phyloP scores from a whole-genome alignment of 2,329 filamentous ascomycete species.

The Colletotrichum liaoningense region DNA sequence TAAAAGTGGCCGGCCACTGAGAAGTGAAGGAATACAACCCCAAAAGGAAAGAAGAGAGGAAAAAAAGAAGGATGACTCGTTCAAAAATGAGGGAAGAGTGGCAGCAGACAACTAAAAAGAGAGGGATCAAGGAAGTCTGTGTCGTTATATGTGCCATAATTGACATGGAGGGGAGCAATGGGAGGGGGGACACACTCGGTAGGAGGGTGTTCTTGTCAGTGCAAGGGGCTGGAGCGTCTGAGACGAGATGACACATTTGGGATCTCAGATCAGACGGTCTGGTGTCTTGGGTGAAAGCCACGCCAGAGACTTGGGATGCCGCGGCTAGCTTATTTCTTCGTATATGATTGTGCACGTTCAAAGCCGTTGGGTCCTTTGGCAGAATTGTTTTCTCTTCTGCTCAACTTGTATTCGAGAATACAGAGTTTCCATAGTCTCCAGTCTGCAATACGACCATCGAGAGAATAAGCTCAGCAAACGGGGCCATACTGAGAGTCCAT shows the following conservation, averaged over 20 bases:
- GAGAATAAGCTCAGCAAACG: neutral
- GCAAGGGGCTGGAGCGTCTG: slow-evolving; percentile 27
- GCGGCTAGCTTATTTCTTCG: neutral
- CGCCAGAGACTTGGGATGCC: neutral
- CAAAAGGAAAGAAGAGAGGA: neutral
- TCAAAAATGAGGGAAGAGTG: slow-evolving; percentile 3
- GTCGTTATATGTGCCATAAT: slow-evolving; percentile 26
- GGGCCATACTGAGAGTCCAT: neutral
- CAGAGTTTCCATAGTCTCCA: neutral
- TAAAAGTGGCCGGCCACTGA: slow-evolving; percentile 36
- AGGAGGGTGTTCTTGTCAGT: slow-evolving; percentile 8
- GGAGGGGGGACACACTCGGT: neutral
- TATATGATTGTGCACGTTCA: neutral
- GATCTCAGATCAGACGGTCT: slow-evolving; percentile 36
- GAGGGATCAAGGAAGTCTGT: slow-evolving; percentile 6
- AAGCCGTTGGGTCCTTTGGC: neutral
- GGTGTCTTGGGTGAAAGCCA: slow-evolving; percentile 30
- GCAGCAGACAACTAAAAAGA: slow-evolving; percentile 5
- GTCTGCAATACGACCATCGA: neutral
- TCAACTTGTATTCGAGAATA: too few species aligned
- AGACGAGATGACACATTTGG: slow-evolving; percentile 38
- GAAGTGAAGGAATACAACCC: slow-evolving; percentile 15
- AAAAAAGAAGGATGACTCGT: slow-evolving; percentile 7
- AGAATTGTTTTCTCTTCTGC: too few species aligned
- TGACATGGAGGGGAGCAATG: neutral